phyloP scores from a whole-genome alignment of 2,329 filamentous ascomycete species.

The Hortaea werneckii region DNA sequence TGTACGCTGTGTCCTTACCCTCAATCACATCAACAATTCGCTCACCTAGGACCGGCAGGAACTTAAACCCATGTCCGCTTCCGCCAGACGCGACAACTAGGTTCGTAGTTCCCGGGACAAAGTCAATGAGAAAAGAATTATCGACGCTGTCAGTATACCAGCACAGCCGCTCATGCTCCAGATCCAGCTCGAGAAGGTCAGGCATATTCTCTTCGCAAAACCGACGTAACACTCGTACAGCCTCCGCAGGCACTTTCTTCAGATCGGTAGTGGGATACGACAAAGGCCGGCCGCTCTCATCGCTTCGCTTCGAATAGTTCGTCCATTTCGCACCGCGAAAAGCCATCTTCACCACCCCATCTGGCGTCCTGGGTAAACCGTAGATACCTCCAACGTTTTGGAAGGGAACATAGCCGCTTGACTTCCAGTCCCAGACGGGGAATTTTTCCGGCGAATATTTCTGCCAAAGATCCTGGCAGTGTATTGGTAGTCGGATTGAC shows the following conservation, averaged over 20 bases:
- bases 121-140: conserved; percentile 10
- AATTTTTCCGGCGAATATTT: conserved; percentile 30
- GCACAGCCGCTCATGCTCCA: conserved; percentile 7
- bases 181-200: conserved; percentile 11
- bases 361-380: conserved; percentile 13
- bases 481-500: conserved; percentile 30
- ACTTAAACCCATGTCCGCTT: conserved; percentile 23
- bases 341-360: conserved; percentile 14
- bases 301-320: conserved; percentile 1
- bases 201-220: conserved; percentile 13
- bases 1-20: conserved; percentile 13
- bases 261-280: conserved; percentile 14
- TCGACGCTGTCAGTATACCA: conserved; percentile 12
- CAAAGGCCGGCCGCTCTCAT: conserved; percentile 1
- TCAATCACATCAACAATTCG: conserved; percentile 14
- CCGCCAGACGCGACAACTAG: conserved; percentile 18
- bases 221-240: conserved; percentile 13
- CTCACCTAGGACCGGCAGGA: conserved; percentile 18
- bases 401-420: conserved; percentile 1
- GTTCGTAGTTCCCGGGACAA: neutral
- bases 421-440: conserved; percentile 16
- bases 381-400: conserved; percentile 14
- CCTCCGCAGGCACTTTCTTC: conserved; percentile 14
- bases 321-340: conserved; percentile 34
- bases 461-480: conserved; percentile 27